Base-by-base conservation (phyloP, 2,329 filamentous ascomycete species). In the Hypoxylon sp. region DNA sequence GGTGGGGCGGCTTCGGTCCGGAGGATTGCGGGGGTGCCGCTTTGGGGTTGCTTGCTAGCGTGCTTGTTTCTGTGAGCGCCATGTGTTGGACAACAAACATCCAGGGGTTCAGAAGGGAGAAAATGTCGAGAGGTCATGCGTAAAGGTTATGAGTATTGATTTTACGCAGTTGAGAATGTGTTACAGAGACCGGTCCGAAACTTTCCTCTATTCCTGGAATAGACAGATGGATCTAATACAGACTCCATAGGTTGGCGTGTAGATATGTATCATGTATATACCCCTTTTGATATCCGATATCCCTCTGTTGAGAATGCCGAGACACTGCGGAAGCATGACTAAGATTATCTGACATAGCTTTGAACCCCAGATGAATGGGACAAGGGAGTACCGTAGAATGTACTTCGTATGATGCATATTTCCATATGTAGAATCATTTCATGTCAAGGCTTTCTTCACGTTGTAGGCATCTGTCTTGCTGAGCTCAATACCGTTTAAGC, bases 11-110 rank as follows among this genome's bases (percentile, higher is more conserved):
- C 60, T 44, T 58, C 50, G 22, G 37, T 4, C 3, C 46, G 30
- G 28, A 39, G 6, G 6, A 24, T 43, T n/a, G 17, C 24, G 7
- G 24, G 24, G 6, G 2, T n/a, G 6, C 28, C 56, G 10, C 10
- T 57, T 22, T 64, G 57, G 57, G 43, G 61, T n/a, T 59, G 46
- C 46, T 20, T 39, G 32, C 15, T 64, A 13, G 37, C 62, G 6
- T 50, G 47, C 6, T 48, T 62, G 7, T 24, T 65, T 20, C 57
- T 67, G 57, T 56, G 47, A 34, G 10, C 15, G 6, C 32, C 32
- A 58, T 32, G 44, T 48, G 30, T 44, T 13, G 51, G 8, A 26
- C 6, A 2, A 46, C 11, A 44, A 17, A 20, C 19, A 7, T 44
- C 10, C 6, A 19, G 17, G 24, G 24, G 24, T 26, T 26, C 4